A percentile compares a stretch with the other conserved stretches of the same genome.
These are phyloP conservation scores for Adansonia digitata DNA, from an alignment of 345 rosid species.

Conservation along the genomic window DNA sequence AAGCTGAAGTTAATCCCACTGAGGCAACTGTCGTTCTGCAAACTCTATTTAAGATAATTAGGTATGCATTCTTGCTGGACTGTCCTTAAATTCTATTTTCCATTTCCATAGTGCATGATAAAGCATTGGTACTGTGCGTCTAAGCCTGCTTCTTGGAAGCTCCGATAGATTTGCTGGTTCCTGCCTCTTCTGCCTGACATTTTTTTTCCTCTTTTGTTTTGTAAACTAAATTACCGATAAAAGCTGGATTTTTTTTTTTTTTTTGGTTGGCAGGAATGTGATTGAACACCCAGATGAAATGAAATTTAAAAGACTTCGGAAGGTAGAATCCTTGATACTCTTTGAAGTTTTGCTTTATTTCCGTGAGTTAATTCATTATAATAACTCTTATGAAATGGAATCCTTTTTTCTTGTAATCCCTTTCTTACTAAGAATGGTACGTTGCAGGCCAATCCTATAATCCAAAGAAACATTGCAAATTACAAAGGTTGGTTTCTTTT, in stretches of 20 bases:
- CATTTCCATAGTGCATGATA: neutral
- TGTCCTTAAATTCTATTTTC: neutral
- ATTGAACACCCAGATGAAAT: constrained; percentile 71
- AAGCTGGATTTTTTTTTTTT: constrained; percentile 8
- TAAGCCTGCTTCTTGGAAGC: neutral
- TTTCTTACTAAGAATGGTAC: constrained; percentile 5
- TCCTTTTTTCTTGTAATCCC: neutral
- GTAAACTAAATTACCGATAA: neutral
- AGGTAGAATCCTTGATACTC: constrained; percentile 36
- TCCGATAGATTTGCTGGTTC: neutral
- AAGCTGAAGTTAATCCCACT: constrained; percentile 43
- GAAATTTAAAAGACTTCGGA: constrained; percentile 72
- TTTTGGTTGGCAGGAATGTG: constrained; percentile 50
- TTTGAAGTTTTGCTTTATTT: neutral
- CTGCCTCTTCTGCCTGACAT: neutral
- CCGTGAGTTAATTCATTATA: neutral
- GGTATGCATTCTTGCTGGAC: constrained; percentile 33
- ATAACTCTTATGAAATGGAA: neutral
- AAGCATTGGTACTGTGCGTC: neutral
- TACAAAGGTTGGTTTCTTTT: constrained; percentile 44
- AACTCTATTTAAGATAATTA: constrained; percentile 66
- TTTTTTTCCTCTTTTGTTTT: neutral
- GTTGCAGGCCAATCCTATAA: constrained; percentile 72
- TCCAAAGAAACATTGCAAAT: constrained; percentile 57
- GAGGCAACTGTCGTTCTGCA: constrained; percentile 46